These are phyloP conservation scores for Cyberlindnera misumaiensis DNA, from an alignment of 805 yeast species.

Conservation along the genomic window DNA sequence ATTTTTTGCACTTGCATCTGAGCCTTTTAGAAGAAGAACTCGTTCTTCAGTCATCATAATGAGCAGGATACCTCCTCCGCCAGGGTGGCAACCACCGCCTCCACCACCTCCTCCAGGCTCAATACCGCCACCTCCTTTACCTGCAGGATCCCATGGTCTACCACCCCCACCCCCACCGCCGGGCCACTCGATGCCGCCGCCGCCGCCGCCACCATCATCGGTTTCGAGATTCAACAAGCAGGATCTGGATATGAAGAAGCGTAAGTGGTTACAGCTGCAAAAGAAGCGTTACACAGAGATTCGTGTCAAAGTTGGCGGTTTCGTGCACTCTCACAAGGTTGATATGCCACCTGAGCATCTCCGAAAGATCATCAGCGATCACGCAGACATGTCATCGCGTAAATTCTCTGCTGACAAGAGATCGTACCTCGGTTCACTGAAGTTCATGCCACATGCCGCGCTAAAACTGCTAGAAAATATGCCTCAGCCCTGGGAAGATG, in stretches of 20 bases:
- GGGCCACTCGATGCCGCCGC: constrained; percentile 28
- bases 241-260: constrained; percentile 38
- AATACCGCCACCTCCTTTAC: constrained; percentile 16
- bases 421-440: constrained; percentile 83
- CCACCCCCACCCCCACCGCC: constrained; percentile 26
- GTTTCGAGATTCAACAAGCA: constrained; percentile 13
- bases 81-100: constrained; percentile 24
- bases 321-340: constrained; percentile 53
- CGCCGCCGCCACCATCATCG: constrained; percentile 14
- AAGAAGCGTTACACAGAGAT: constrained; percentile 44
- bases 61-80: constrained; percentile 26
- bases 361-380: constrained; percentile 74
- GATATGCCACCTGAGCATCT: constrained; percentile 94
- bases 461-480: constrained; percentile 84
- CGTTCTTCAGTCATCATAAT: neutral
- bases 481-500: constrained; percentile 98
- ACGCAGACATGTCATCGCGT: constrained; percentile 77
- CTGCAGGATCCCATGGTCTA: constrained; percentile 6
- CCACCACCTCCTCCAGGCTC: constrained; percentile 27
- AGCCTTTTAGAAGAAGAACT: neutral
- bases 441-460: constrained; percentile 94
- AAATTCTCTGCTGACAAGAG: constrained; percentile 79
- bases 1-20: too few relatives aligned
- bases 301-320: constrained; percentile 31
- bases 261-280: constrained; percentile 59